A percentile compares a stretch with the other conserved stretches of the same genome.
phyloP scores from a whole-genome alignment of 2,329 filamentous ascomycete genomes.

The Polytolypa hystricis region DNA sequence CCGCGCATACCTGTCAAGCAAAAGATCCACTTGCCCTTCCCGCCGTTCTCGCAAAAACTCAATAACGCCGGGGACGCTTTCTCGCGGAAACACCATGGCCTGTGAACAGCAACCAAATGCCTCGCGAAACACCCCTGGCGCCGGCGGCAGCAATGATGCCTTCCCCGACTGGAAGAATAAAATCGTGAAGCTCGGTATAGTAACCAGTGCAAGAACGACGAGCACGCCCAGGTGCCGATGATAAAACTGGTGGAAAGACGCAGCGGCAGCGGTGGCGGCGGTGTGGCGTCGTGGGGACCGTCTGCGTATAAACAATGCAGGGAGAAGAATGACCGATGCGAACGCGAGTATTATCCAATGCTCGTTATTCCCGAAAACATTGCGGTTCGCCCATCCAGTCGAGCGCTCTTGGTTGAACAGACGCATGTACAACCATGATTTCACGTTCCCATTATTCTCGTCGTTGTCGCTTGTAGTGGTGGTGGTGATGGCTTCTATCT shows the following conservation, averaged over 20 bases:
- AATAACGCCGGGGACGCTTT: conserved; percentile 6
- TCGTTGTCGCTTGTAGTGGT: not conserved
- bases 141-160: conserved; percentile 10
- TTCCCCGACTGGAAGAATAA: conserved; percentile 13
- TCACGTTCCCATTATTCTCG: not conserved
- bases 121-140: conserved; percentile 10
- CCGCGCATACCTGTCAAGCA: conserved; percentile 13
- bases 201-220: conserved; percentile 6
- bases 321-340: not conserved
- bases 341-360: conserved; percentile 3
- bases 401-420: conserved; percentile 15
- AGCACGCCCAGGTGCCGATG: too few relatives aligned
- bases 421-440: conserved; percentile 12
- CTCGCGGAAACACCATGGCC: conserved; percentile 11
- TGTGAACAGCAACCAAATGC: conserved; percentile 13
- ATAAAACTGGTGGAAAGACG: too few relatives aligned
- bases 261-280: not conserved
- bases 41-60: conserved; percentile 9
- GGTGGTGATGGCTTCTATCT: conserved; percentile 8
- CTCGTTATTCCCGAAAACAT: conserved; percentile 9
- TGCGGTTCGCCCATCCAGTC: conserved; percentile 8
- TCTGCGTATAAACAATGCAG: not conserved
- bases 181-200: conserved; percentile 8
- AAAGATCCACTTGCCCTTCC: conserved; percentile 13
- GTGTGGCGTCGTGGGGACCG: not conserved